Base-by-base conservation (phyloP, 352 stramenopile species). In the Hyaloperonospora brassicae region DNA sequence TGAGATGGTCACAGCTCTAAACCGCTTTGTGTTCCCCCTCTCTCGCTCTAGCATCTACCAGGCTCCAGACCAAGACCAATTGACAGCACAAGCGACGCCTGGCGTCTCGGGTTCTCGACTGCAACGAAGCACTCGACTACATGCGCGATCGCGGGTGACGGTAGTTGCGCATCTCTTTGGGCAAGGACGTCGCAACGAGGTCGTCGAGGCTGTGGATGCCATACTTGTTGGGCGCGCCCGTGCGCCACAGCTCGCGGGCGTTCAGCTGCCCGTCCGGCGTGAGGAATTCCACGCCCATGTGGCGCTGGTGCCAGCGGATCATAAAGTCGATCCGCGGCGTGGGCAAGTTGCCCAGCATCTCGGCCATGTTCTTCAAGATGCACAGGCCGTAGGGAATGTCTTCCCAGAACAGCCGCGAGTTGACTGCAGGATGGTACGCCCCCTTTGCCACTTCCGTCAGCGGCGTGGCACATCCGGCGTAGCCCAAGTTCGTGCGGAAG, bases 351-450 rank as follows among this genome's bases (percentile, higher is more conserved):
- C 87, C 88, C 48, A 94, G 72, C 76, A 95, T 88, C 73, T 95
- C 84, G 21, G 86, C 88, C 72, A 97, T 93, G 70, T 95, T 95
- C 69, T 97, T 97, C 42, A 97, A 72, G 60, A 97, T 97, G 72
- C 84, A 95, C 21, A 97, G 68, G 1, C 88, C 88, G 66, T 93
- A 97, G 24, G 88, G 88, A 42, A 97, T 91, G 59, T 97, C 88
- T 48, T 97, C 88, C 88, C 88, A 97, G 67, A 96, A 97, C 35
- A 97, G 66, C 9, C 84, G 82, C 50, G 76, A 93, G 46, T 93
- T 76, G 40, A 95, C 61, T 13, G 86, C 87, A 27, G 88, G 88
- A 17, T 87, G 80, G 59, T 89, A 95, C 43, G 79, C 66, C 14
- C 72, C 84, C 55, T 82, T 72, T 8, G 51, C 59, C 31, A 95